Conservation (phyloP, 257 asterid genomes). For the Eucommia ulmoides region DNA sequence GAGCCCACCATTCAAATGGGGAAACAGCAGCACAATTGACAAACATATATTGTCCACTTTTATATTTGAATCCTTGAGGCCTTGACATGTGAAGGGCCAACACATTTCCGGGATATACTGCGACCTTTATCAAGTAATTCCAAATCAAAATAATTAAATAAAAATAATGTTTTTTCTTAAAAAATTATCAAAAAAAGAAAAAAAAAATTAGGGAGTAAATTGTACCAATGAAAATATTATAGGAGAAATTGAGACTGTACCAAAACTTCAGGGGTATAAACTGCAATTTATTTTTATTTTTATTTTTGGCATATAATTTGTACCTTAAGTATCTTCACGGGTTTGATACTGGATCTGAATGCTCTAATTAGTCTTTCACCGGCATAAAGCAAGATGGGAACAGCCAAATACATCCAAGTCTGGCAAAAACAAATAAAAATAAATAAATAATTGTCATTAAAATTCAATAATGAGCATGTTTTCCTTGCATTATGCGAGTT, state of each 20-base stretch:
- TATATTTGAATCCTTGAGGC: conserved; percentile 78
- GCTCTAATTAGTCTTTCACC: conserved; percentile 63
- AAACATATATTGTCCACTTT: conserved; percentile 78
- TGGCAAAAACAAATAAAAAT: too few species aligned
- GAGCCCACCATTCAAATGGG: conserved; percentile 86
- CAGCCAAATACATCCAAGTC: conserved; percentile 81
- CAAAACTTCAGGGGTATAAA: too few species aligned
- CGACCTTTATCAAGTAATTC: conserved; percentile 38
- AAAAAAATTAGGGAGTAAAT: too few species aligned
- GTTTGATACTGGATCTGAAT: conserved; percentile 60
- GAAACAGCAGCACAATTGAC: conserved; percentile 90
- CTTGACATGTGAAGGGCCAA: conserved; percentile 76
- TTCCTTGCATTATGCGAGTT: too few species aligned
- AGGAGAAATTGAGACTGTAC: too few species aligned
- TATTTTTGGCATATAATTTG: too few species aligned
- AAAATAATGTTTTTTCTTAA: too few species aligned
- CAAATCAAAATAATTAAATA: background rate
- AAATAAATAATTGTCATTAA: too few species aligned
- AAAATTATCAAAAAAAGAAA: too few species aligned
- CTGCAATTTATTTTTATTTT: too few species aligned
- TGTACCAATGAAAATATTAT: too few species aligned
- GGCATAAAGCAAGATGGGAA: conserved; percentile 56
- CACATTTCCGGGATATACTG: conserved; percentile 77
- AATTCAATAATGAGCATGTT: too few species aligned
- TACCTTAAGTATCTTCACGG: conserved; percentile 66